phyloP scores from a whole-genome alignment of 257 asterid genomes.

The Lycium ferocissimum region DNA sequence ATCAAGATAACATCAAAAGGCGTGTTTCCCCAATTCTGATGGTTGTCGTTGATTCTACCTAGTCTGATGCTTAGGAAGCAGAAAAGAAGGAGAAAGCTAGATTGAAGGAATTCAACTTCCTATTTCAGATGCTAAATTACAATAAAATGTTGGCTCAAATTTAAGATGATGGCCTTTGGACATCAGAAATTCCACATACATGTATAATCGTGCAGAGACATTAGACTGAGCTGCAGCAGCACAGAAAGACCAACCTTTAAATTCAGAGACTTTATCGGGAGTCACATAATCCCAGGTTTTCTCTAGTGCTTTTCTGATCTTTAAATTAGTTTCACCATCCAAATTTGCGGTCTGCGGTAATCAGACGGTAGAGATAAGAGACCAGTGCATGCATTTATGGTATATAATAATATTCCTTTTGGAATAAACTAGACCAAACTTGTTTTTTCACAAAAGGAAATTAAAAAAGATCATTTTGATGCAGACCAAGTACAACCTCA shows the following conservation, averaged over 20 bases:
- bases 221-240: constrained; percentile 35
- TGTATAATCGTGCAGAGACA: constrained; percentile 28
- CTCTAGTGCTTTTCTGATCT: constrained; percentile 95
- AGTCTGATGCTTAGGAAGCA: constrained; percentile 21
- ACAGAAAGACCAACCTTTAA: constrained; percentile 67
- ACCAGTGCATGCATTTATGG: constrained; percentile 4
- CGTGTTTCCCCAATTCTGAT: constrained; percentile 1
- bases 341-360: constrained; percentile 89
- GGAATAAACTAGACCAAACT: background rate
- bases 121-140: constrained; percentile 4
- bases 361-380: constrained; percentile 27
- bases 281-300: constrained; percentile 95
- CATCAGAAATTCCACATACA: constrained; percentile 26
- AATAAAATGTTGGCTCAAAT: constrained; percentile 15
- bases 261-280: constrained; percentile 82
- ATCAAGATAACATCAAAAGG: constrained; percentile 10
- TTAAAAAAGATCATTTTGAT: constrained; percentile 29
- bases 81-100: constrained; percentile 12
- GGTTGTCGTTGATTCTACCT: background rate
- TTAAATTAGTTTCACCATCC: constrained; percentile 99
- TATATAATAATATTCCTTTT: constrained; percentile 26
- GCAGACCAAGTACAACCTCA: constrained; percentile 70
- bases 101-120: background rate
- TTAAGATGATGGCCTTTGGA: constrained; percentile 1
- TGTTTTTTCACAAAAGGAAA: constrained; percentile 28